These are phyloP conservation scores for Tolypocladium ophioglossoides DNA, from an alignment of 2,329 filamentous ascomycete species.

Conservation along the genomic window DNA sequence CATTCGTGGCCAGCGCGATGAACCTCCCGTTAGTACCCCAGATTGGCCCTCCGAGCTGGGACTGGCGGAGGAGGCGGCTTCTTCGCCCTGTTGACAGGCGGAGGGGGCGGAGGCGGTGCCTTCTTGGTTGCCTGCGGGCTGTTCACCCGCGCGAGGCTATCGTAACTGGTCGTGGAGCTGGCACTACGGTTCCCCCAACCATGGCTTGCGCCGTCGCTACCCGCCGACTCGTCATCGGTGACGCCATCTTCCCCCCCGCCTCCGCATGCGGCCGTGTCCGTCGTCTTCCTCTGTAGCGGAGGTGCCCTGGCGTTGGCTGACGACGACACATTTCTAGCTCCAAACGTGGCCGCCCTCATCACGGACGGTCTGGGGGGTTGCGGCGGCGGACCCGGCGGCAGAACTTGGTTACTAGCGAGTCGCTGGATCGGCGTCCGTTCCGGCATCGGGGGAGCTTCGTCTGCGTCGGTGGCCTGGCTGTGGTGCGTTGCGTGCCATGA, in stretches of 20 bases:
- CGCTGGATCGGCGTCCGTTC: conserved; percentile 35
- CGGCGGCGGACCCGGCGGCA: conserved; percentile 16
- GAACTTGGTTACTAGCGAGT: conserved; percentile 17
- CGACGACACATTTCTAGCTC: conserved; percentile 13
- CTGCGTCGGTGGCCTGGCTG: conserved; percentile 18
- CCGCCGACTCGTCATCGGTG: conserved; percentile 38
- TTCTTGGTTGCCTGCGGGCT: conserved; percentile 33
- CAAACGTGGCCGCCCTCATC: conserved; percentile 28
- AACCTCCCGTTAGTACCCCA: conserved; percentile 3
- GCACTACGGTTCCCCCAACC: conserved; percentile 39
- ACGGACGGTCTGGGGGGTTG: conserved; percentile 26
- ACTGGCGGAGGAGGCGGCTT: conserved; percentile 26
- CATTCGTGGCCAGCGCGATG: background rate
- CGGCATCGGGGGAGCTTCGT: conserved; percentile 11
- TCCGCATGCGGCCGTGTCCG: conserved; percentile 18
- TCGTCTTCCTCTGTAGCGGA: conserved; percentile 33
- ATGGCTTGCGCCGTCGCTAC: conserved; percentile 39
- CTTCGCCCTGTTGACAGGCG: conserved; percentile 35
- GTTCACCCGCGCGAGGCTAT: conserved; percentile 27
- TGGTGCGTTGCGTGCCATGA: conserved; percentile 30
- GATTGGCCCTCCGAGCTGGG: conserved; percentile 18
- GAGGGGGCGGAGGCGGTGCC: conserved; percentile 41
- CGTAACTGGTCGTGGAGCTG: conserved; percentile 46
- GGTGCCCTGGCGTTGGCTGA: conserved; percentile 18
- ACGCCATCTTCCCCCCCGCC: conserved; percentile 32